phyloP scores from a whole-genome alignment of 257 asterid species.

The Nicotiana attenuata region DNA sequence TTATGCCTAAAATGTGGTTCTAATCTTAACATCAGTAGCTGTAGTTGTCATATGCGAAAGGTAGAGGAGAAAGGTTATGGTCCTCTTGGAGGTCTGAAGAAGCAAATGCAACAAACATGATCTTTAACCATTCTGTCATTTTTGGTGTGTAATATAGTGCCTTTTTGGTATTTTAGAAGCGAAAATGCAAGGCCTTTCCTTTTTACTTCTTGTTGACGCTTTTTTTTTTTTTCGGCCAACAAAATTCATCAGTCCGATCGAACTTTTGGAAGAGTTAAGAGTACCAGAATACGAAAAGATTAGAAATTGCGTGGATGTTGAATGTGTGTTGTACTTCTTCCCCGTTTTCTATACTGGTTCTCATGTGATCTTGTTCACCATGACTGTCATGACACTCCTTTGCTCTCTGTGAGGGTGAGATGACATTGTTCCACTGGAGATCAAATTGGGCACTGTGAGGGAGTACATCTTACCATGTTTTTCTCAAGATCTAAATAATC shows the following conservation, averaged over 20 bases:
- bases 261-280: neutral
- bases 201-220: neutral
- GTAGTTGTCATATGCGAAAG: conserved; percentile 38
- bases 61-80: conserved; percentile 42
- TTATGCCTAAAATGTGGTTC: conserved; percentile 67
- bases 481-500: no score
- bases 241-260: neutral
- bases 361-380: no score
- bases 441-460: no score
- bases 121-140: neutral
- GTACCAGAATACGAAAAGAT: no score
- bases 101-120: conserved; percentile 62
- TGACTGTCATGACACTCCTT: neutral
- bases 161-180: neutral
- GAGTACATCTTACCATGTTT: no score
- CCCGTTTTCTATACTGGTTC: neutral
- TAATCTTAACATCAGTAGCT: conserved; percentile 52
- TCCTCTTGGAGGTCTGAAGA: conserved; percentile 60
- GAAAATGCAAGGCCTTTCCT: neutral
- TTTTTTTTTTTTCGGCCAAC: neutral
- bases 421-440: no score
- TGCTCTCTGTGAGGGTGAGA: no score
- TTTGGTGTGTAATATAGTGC: neutral
- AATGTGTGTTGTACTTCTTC: neutral
- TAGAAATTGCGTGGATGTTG: neutral